Conservation (phyloP, 306 rosid genomes). For the Pterocarpus macrocarpus region DNA sequence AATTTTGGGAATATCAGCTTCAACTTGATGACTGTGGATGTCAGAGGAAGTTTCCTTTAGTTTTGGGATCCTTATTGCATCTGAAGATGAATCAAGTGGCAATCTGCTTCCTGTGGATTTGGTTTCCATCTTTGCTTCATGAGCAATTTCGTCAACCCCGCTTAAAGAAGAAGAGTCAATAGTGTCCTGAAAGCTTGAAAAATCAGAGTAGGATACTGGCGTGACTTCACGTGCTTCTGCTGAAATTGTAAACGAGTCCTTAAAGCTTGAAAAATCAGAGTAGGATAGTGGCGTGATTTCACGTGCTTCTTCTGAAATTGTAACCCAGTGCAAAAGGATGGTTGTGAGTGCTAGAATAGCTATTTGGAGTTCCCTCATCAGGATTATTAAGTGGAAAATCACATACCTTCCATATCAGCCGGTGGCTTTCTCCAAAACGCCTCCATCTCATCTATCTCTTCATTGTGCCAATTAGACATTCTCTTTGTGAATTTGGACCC, state of each 20-base stretch:
- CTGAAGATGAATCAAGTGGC: slow-evolving; percentile 31
- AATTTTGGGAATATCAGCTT: slow-evolving; percentile 14
- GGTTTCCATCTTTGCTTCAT: slow-evolving; percentile 32
- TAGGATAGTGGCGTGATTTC: slow-evolving; percentile 40
- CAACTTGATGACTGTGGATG: neutral
- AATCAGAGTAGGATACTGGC: slow-evolving; percentile 30
- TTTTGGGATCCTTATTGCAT: neutral
- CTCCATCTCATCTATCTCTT: slow-evolving; percentile 61
- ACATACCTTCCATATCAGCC: slow-evolving; percentile 63
- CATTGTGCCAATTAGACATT: slow-evolving; percentile 64
- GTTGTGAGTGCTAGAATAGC: neutral
- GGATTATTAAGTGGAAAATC: slow-evolving; percentile 57
- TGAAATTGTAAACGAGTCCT: too few species aligned
- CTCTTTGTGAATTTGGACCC: slow-evolving; percentile 55
- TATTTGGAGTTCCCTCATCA: too few species aligned
- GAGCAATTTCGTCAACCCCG: slow-evolving; percentile 37
- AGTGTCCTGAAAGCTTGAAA: too few species aligned
- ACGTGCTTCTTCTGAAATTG: slow-evolving; percentile 9
- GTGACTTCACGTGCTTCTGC: slow-evolving; percentile 25
- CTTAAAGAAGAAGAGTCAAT: too few species aligned
- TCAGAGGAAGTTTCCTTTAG: neutral
- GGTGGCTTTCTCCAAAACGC: slow-evolving; percentile 52
- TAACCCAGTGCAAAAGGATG: slow-evolving; percentile 33
- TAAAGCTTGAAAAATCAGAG: too few species aligned
- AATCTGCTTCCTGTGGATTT: slow-evolving; percentile 18